Percentiles rank a stretch among this genome's conserved stretches.
Evolutionary conservation across 176 grass and related monocot genomes (phyloP).

Genomic region (bread wheat (Triticum aestivum)): IWGSC_CS_RefSeq_v2.1 NC_057800.1:512375001-512375500

Average conservation of each 20-base stretch:
- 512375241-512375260: neutral
- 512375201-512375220: neutral
- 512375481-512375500: neutral
- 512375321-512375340: neutral
- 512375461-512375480: neutral
- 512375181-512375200: neutral
- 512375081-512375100: constrained; percentile 72
- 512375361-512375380: neutral
- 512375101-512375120: constrained; percentile 76
- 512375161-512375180: neutral
- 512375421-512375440: neutral
- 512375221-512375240: neutral
- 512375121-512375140: constrained; percentile 2
- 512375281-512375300: neutral
- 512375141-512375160: neutral
- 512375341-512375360: neutral
- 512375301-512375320: neutral
- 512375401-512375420: constrained; percentile 9
- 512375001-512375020: neutral
- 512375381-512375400: neutral
- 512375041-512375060: constrained; percentile 52
- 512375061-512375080: constrained; percentile 71
- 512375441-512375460: constrained; percentile 5
- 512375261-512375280: neutral
- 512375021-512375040: constrained; percentile 5